Conservation (phyloP, 495 filamentous ascomycete genomes). For the Trichoderma orchidacearum region DNA sequence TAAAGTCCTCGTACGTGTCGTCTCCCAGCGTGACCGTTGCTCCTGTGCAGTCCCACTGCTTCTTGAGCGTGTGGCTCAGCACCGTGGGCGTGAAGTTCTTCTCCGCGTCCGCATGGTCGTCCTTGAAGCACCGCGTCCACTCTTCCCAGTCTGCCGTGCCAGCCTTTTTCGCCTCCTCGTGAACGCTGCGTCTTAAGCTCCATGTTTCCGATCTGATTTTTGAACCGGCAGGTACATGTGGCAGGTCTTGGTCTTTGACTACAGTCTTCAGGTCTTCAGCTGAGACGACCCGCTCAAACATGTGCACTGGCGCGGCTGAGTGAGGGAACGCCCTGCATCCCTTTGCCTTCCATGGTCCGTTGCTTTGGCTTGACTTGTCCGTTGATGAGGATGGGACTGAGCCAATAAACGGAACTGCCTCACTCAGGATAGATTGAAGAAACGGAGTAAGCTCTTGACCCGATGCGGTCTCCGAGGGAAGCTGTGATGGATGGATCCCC, state of each 20-base stretch:
- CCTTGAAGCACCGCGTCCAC: slow-evolving; percentile 45
- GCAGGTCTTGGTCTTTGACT: not conserved
- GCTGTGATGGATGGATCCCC: slow-evolving; percentile 23
- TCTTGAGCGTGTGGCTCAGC: slow-evolving; percentile 34
- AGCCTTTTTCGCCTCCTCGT: slow-evolving; percentile 34
- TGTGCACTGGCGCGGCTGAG: slow-evolving; percentile 27
- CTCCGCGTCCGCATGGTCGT: slow-evolving; percentile 54
- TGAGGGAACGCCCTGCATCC: slow-evolving; percentile 30
- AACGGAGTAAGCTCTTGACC: slow-evolving; percentile 21
- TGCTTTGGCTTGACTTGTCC: slow-evolving; percentile 11
- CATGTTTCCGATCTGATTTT: slow-evolving; percentile 41
- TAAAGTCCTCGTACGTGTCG: slow-evolving; percentile 33
- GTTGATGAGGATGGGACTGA: slow-evolving; percentile 12
- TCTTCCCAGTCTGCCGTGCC: slow-evolving; percentile 56
- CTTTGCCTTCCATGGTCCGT: slow-evolving; percentile 26
- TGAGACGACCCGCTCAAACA: slow-evolving; percentile 28
- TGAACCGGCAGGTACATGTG: not conserved
- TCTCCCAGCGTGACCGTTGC: slow-evolving; percentile 21
- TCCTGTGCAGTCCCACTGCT: slow-evolving; percentile 37
- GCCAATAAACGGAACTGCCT: slow-evolving; percentile 44
- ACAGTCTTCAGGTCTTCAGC: slow-evolving; percentile 18
- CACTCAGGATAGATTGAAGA: slow-evolving; percentile 29
- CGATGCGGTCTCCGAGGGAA: slow-evolving; percentile 16
- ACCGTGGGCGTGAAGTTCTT: slow-evolving; percentile 58
- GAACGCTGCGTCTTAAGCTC: slow-evolving; percentile 52